Conservation (phyloP, 2,329 filamentous ascomycete species). For the Onygena corvina region DNA sequence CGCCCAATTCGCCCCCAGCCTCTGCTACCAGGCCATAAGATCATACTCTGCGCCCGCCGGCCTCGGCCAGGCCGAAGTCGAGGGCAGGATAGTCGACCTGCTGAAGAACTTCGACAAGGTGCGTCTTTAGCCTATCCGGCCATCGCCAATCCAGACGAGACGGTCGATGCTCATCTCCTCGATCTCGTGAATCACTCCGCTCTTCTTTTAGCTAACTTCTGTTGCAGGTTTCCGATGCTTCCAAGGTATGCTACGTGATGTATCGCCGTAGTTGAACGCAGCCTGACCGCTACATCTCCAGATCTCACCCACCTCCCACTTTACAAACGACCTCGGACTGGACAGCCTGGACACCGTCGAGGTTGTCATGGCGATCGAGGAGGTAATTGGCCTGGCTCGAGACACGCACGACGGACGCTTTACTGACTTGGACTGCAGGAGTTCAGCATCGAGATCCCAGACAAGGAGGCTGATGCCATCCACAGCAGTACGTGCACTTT, state of each 20-base stretch:
- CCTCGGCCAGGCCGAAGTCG: constrained; percentile 70
- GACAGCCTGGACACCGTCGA: constrained; percentile 98
- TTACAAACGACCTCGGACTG: constrained; percentile 90
- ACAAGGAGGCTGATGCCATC: constrained; percentile 90
- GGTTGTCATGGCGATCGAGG: constrained; percentile 99
- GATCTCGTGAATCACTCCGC: background rate
- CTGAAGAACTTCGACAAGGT: constrained; percentile 97
- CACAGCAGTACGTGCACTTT: constrained; percentile 67
- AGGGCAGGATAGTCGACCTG: constrained; percentile 83
- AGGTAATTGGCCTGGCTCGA: constrained; percentile 45
- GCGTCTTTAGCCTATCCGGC: constrained; percentile 22
- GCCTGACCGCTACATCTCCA: constrained; percentile 31
- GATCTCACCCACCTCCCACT: constrained; percentile 78
- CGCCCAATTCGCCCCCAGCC: constrained; percentile 49
- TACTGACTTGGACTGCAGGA: constrained; percentile 38
- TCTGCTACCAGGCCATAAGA: constrained; percentile 57
- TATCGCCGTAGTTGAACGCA: background rate
- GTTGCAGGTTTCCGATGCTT: constrained; percentile 37
- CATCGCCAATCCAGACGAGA: too few species aligned
- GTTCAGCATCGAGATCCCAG: constrained; percentile 91
- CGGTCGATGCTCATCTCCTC: too few species aligned
- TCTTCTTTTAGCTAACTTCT: constrained; percentile 15
- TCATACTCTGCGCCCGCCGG: constrained; percentile 76
- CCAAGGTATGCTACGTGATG: constrained; percentile 39
- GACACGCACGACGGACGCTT: constrained; percentile 11